Percentiles rank a stretch among this genome's conserved stretches.
These are phyloP conservation scores for Amphirosellinia nigrospora DNA, from an alignment of 495 filamentous ascomycete genomes.

Conservation along the genomic window DNA sequence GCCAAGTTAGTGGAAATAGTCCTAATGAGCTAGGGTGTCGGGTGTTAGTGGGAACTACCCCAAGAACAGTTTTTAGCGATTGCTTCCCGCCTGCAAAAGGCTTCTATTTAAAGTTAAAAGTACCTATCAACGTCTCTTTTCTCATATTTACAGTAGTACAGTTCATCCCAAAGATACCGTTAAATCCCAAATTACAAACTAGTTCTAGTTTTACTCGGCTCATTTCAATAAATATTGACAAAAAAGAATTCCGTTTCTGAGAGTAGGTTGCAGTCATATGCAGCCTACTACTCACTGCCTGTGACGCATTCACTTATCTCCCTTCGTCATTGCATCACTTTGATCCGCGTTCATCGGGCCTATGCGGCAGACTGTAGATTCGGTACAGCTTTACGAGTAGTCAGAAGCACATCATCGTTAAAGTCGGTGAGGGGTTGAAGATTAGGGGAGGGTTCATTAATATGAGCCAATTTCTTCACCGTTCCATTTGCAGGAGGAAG, in stretches of 20 bases:
- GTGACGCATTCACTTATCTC: neutral
- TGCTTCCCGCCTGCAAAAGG: neutral
- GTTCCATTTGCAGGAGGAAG: neutral
- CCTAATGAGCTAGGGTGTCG: too few species aligned
- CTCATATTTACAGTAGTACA: neutral
- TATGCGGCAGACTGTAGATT: neutral
- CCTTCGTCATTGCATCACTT: neutral
- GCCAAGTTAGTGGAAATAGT: neutral
- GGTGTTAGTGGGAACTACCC: neutral
- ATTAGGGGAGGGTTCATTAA: neutral
- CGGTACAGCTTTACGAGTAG: neutral
- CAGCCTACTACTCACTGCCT: constrained; percentile 4
- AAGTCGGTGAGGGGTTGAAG: constrained; percentile 15
- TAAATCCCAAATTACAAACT: neutral
- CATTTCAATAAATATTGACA: neutral
- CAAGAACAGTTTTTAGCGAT: neutral
- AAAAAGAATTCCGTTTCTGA: neutral
- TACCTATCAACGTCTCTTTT: neutral
- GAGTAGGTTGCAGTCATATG: neutral
- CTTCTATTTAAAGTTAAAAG: neutral
- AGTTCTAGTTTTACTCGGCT: neutral
- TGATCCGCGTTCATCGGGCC: neutral
- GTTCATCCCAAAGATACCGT: neutral
- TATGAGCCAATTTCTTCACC: neutral
- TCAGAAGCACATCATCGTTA: neutral